phyloP scores from a whole-genome alignment of 2,329 filamentous ascomycete genomes.

The Dothideomycetes sp. region DNA sequence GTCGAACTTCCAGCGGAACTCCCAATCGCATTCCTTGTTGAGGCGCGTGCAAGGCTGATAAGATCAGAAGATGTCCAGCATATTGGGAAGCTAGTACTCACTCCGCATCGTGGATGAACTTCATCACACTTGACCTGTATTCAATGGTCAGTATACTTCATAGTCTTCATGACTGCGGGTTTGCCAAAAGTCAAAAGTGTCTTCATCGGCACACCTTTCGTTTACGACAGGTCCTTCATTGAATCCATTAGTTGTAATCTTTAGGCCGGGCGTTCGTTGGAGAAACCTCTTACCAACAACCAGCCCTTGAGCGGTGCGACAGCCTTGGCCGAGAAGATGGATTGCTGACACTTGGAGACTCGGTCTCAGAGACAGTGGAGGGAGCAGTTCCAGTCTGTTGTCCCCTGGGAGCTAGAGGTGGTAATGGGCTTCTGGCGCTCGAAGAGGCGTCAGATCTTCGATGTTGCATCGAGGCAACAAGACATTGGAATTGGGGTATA shows the following conservation, averaged over 20 bases:
- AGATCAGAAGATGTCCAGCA: not conserved
- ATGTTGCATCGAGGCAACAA: slow-evolving; percentile 16
- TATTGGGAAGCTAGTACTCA: slow-evolving; percentile 23
- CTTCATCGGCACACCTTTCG: slow-evolving; percentile 22
- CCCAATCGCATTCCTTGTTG: slow-evolving; percentile 50
- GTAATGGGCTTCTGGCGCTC: slow-evolving; percentile 24
- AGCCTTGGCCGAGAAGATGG: slow-evolving; percentile 31
- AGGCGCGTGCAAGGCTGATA: slow-evolving; percentile 44
- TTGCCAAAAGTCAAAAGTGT: not conserved
- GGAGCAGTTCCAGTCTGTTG: slow-evolving; percentile 12
- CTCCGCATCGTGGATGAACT: slow-evolving; percentile 44
- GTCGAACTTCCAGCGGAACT: slow-evolving; percentile 38
- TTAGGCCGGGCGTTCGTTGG: not conserved
- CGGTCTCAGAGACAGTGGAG: slow-evolving; percentile 9
- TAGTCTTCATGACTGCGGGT: slow-evolving; percentile 1
- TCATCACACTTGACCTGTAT: slow-evolving; percentile 49
- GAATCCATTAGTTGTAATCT: slow-evolving; percentile 9
- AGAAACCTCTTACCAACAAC: slow-evolving; percentile 38
- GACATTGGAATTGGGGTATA: slow-evolving; percentile 13
- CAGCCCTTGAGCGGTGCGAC: slow-evolving; percentile 45
- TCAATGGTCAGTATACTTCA: slow-evolving; percentile 7
- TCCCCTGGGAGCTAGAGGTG: slow-evolving; percentile 23
- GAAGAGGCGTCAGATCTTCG: slow-evolving; percentile 14
- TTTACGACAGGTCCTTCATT: slow-evolving; percentile 26
- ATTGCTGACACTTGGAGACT: slow-evolving; percentile 10